Base-by-base conservation (phyloP, 768 basidiomycete genomes). In the Collybiopsis luxurians region DNA sequence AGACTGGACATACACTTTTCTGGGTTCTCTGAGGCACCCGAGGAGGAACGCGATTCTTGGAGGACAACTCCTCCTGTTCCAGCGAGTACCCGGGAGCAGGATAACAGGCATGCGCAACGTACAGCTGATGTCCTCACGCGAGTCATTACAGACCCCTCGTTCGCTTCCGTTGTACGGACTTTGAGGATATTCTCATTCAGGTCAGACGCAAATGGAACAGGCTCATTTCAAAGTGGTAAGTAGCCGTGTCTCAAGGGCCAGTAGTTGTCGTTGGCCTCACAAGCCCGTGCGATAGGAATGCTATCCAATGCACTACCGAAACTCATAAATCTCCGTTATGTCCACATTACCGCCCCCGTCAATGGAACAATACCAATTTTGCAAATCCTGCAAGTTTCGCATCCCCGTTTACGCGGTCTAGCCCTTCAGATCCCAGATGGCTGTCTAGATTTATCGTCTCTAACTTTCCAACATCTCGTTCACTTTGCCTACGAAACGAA, bases 121-220 rank as follows among this genome's bases (percentile, higher is more conserved):
- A 87, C 80, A 59, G 87, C 87, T 2, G 88, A 89, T 60, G 85
- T 90, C 55, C 74, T 90, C 36, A 85, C 84, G 0, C 75, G 84
- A 31, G 79, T 89, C 55, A 83, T 89, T 46, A 75, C 81, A 13
- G 85, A 89, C 63, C 63, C 75, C 0, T 65, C 73, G 3, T 89
- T 89, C 59, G 84, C 87, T 0, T 71, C 73, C 48, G 77, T 80
- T 21, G 79, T 89, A 40, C 73, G 75, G 61, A 83, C 81, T 15
- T 60, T 89, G 58, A 76, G 80, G 24, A 79, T 90, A 31, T 86
- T 81, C 63, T 83, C 84, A 3, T 74, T 79, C 17, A 70, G 71
- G 27, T 69, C 75, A 28, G 77, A 82, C 31, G 73, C 72, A 53
- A 75, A 76, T 49, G 80, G 78, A 15, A 71, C 80, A 1, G 75